phyloP scores from a whole-genome alignment of 768 basidiomycete genomes.

The Suillus americanus region DNA sequence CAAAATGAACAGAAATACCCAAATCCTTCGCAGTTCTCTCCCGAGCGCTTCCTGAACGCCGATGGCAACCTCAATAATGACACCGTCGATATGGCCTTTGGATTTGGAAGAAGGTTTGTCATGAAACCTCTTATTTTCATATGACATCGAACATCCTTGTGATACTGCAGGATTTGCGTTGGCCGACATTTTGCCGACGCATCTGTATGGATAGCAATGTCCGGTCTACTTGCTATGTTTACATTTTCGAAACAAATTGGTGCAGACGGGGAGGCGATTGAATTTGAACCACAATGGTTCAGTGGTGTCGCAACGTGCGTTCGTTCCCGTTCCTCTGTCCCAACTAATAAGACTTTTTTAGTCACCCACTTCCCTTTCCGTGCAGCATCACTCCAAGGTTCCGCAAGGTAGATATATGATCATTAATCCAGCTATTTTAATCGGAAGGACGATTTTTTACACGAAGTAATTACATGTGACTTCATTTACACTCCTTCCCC shows the following conservation, averaged over 20 bases:
- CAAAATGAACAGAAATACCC: constrained; percentile 34
- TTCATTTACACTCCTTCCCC: not conserved
- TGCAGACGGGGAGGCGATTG: constrained; percentile 21
- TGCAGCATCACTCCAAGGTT: constrained; percentile 14
- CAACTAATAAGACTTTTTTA: constrained; percentile 7
- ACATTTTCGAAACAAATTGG: constrained; percentile 25
- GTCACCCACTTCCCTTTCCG: constrained; percentile 18
- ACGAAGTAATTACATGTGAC: not conserved
- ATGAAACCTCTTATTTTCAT: not conserved
- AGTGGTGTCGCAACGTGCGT: constrained; percentile 18
- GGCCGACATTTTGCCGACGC: constrained; percentile 26
- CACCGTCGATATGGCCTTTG: constrained; percentile 19
- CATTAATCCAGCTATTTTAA: not conserved
- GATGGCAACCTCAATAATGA: constrained; percentile 24
- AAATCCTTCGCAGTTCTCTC: constrained; percentile 30
- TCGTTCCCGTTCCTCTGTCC: too few species aligned
- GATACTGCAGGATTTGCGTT: constrained; percentile 19
- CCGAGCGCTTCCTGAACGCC: constrained; percentile 28
- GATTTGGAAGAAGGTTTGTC: constrained; percentile 26
- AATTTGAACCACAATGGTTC: constrained; percentile 18
- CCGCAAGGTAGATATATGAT: not conserved
- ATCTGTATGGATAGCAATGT: constrained; percentile 28
- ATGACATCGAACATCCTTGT: not conserved
- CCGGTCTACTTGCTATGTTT: constrained; percentile 29
- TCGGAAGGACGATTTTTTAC: not conserved